Evolutionary conservation across 139 green algal species (phyloP), one percentile per base, ranked within the genome.

Genomic region (Tetradesmus obliquus): DNA sequence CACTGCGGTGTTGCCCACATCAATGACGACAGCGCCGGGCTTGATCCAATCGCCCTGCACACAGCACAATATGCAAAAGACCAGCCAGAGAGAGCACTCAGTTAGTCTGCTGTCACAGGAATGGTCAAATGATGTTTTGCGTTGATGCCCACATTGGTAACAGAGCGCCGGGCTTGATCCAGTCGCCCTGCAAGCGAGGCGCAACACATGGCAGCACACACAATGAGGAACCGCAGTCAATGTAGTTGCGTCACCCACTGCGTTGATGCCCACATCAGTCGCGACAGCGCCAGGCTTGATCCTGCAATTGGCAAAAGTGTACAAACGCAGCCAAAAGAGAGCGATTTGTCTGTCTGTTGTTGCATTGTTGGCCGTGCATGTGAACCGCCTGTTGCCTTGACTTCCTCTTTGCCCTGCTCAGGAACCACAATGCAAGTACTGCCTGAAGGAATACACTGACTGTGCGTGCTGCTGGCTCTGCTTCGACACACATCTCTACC

Each of bases 121-220:
- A 71, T 45, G 57, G 55, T 55, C 32, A 45, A 45, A 45, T 45
- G 32, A 45, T 45, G 32, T 45, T 45, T 45, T 45, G 32, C 32
- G 91, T 99, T 99, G 91, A 98, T 99, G 22, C 98, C 98, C 9
- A 99, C 97, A 90, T 99, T 97, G 15, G 99, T 96, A 4, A 99
- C 97, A 20, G 97, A 0, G 96, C 96, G 1, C 98, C 98, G 1
- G 97, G 96, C 94, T 99, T 99, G 19, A 99, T 93, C 98, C 98
- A 99, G 89, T 97, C 94, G 8, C 93, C 94, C 4, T 87, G 72
- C 17, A 89, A 45, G 32, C 32, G 32, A 45, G 32, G 32, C 32
- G 32, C 32, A 45, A 45, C 32, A 45, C 32, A 45, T 45, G 32
- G 32, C 32, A 45, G 32, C 32, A 45, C 32, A 45, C 32, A 45